Base-by-base conservation (phyloP, 768 basidiomycete species). In the Hypsizygus marmoreus region DNA sequence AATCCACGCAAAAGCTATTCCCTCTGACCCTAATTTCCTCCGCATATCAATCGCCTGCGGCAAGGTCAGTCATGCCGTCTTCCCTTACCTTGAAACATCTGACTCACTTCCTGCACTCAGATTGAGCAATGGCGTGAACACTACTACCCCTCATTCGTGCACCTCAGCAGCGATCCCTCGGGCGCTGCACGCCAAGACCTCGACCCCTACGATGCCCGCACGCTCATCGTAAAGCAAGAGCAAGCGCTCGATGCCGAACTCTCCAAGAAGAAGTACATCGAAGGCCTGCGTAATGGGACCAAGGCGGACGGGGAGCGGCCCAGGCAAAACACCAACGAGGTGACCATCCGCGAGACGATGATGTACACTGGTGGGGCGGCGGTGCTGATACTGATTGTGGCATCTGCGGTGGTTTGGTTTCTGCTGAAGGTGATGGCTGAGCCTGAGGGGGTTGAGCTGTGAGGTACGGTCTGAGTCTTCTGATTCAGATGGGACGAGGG, bases 61-160 rank as follows among this genome's bases (percentile, higher is more conserved):
- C 50, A 88, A 88, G 75, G 91, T 90, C 59, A 46, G 73, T 68
- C 12, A 40, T 36, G 34, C 31, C 42, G 19, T 2, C 9, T 6
- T 47, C 38, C 26, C 34, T 25, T n/a, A 17, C 30, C 1, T 13
- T 47, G 40, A 38, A 46, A 55, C 46, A 43, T 43, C 36, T 28
- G 54, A 19, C 51, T 50, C 40, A 50, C 42, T 12, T 8, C 37
- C 51, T 47, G 53, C 23, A 7, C 24, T 29, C 57, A 86, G 91
- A 91, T 98, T 63, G 95, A 97, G 57, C 82, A 85, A 67, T 98
- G 95, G 95, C 83, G 73, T 46, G 95, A 97, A 66, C 88, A 85
- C 55, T 77, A 95, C 65, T 99, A 91, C 70, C 95, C 95, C 2
- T 91, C 93, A 2, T 97, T 95, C 73, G 80, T 99, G 33, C 63